Conservation (phyloP, 2,329 filamentous ascomycete genomes). For the Thelonectria discophora region DNA sequence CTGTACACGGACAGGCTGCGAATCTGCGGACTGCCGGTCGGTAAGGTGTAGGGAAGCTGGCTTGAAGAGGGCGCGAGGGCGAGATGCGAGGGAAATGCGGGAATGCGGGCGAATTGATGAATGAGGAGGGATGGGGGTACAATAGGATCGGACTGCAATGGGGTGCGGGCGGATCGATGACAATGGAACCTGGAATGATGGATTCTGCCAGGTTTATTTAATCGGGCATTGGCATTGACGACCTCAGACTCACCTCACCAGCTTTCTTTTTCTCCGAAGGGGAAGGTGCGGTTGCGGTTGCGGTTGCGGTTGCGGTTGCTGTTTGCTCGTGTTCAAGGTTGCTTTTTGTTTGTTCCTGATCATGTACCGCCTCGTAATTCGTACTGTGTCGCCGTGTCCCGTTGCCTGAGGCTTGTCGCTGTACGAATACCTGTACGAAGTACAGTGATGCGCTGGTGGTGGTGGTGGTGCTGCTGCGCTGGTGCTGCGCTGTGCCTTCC, state of each 20-base stretch:
- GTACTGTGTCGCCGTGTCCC: slow-evolving; percentile 2
- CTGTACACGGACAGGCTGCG: background rate
- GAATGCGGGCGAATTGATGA: slow-evolving; percentile 24
- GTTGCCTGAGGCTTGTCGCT: background rate
- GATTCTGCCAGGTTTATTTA: slow-evolving; percentile 13
- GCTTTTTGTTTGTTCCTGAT: slow-evolving; percentile 7
- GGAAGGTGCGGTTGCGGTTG: background rate
- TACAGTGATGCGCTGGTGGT: background rate
- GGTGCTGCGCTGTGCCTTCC: slow-evolving; percentile 15
- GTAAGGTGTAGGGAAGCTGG: slow-evolving; percentile 6
- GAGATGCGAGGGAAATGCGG: slow-evolving; percentile 20
- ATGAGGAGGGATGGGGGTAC: slow-evolving; percentile 14
- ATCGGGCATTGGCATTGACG: slow-evolving; percentile 5
- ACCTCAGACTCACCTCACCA: slow-evolving; percentile 15
- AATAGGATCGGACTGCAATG: slow-evolving; percentile 9
- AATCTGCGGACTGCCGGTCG: slow-evolving; percentile 12
- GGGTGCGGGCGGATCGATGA: slow-evolving; percentile 19
- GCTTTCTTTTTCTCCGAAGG: slow-evolving; percentile 7
- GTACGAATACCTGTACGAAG: slow-evolving; percentile 10
- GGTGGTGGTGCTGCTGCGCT: background rate
- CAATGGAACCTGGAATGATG: slow-evolving; percentile 14
- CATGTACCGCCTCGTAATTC: background rate
- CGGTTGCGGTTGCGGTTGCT: background rate
- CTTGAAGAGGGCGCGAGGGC: background rate
- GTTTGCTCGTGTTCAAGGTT: slow-evolving; percentile 1